A percentile compares a stretch with the other conserved stretches of the same genome.
Evolutionary conservation across 2,329 filamentous ascomycete species (phyloP).

Genomic region (Stemphylium lycopersici): DNA sequence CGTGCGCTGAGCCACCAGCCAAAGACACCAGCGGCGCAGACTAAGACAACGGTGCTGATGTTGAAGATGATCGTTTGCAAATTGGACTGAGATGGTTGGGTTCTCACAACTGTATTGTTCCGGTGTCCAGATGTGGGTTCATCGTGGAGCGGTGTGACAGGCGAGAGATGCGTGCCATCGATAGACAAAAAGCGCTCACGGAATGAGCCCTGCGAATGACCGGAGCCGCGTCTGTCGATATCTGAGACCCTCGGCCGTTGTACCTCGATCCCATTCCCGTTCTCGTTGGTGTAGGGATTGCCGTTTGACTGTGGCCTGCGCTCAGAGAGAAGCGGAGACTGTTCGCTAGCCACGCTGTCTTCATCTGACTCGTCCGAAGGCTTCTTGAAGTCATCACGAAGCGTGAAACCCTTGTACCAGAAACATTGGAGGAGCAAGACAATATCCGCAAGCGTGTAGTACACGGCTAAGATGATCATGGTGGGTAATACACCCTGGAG

Average conservation of each 20-base stretch:
- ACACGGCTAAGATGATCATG: slow-evolving; percentile 93
- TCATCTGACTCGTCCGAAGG: slow-evolving; percentile 29
- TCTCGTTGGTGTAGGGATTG: slow-evolving; percentile 23
- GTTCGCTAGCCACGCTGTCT: slow-evolving; percentile 44
- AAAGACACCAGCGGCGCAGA: slow-evolving; percentile 79
- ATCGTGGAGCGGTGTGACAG: slow-evolving; percentile 76
- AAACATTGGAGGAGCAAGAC: slow-evolving; percentile 90
- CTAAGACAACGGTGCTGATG: slow-evolving; percentile 74
- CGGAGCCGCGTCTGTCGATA: slow-evolving; percentile 38
- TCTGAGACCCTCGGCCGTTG: slow-evolving; percentile 46
- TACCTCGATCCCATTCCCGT: slow-evolving; percentile 24
- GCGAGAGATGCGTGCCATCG: slow-evolving; percentile 73
- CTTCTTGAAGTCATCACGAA: slow-evolving; percentile 43
- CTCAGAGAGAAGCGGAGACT: slow-evolving; percentile 43
- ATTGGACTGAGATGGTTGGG: slow-evolving; percentile 48
- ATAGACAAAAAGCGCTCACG: slow-evolving; percentile 62
- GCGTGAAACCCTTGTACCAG: slow-evolving; percentile 84
- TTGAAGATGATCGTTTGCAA: slow-evolving; percentile 74
- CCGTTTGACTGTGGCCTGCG: slow-evolving; percentile 32
- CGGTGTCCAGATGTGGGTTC: slow-evolving; percentile 26
- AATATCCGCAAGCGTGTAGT: slow-evolving; percentile 90
- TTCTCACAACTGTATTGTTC: slow-evolving; percentile 51
- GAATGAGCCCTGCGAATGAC: slow-evolving; percentile 44
- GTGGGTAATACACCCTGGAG: slow-evolving; percentile 91
- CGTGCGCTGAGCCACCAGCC: slow-evolving; percentile 77